Evolutionary conservation across 345 rosid genomes (phyloP), one percentile per base, ranked within the genome.

Genomic region (Syzygium aromaticum): DNA sequence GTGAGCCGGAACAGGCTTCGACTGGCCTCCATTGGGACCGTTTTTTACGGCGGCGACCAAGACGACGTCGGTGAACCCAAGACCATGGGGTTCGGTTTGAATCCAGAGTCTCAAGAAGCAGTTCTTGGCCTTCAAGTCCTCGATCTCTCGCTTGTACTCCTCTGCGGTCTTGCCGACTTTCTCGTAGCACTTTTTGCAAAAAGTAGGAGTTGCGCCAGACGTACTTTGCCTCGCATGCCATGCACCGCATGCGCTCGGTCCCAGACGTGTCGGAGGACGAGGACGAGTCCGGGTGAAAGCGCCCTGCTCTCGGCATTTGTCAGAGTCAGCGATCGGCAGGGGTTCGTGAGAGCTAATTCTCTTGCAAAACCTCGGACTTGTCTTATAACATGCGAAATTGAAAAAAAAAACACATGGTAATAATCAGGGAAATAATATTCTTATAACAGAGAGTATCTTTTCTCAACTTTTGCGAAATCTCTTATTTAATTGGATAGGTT

Each of bases 1-100:
- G 77, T 96, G 96, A 52, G 98, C 96, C 40, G 92, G 93, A 52
- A 94, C 92, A 7, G 96, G 93, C 40, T 94, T 87, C n/a, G 95
- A 87, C 5, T 9, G 63, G n/a, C 63, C n/a, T 56, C 63, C n/a
- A 77, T 90, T 87, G 3, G 88, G 93, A 7, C 87, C 91, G 57
- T 91, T 92, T 10, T 90, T 89, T 38, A 94, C 91, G 86, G 96
- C 94, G 86, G 96, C 94, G 77, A 95, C 91, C 86, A 96, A 92
- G 89, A 95, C 93, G 86, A 95, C 91, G 54, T 95, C 97, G 64
- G 95, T 90, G 93, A 90, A 93, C 85, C 85, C 91, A 13, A 90
- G 89, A 7, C 49, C 86, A 17, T 10, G 14, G 54, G 46, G 14
- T 16, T 92, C 94, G 7, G 89, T 87, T 5, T 96, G 93, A 52